Conservation (phyloP, 176 grass and related monocot species). For the Zoysia pacifica region DNA sequence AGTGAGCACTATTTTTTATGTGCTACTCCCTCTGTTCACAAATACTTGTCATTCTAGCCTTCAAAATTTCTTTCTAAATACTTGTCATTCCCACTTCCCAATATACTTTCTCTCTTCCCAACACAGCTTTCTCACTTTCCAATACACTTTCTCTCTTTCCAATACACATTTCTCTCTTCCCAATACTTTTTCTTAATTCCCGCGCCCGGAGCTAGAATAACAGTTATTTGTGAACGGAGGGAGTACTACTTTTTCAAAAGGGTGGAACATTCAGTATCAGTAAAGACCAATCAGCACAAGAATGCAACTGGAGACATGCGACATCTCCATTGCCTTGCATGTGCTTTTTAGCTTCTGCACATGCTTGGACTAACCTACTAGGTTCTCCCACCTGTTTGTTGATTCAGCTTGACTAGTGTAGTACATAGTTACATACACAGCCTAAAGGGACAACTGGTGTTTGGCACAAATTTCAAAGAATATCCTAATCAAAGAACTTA, state of each 20-base stretch:
- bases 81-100: too few species aligned
- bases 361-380: conserved; percentile 34
- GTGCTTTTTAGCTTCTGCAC: conserved; percentile 47
- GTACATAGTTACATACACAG: not conserved
- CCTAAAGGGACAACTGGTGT: not conserved
- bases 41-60: too few species aligned
- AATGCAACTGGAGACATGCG: not conserved
- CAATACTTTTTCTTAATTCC: too few species aligned
- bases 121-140: too few species aligned
- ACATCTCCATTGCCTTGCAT: conserved; percentile 31
- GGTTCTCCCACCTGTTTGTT: conserved; percentile 15
- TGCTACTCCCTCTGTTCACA: not conserved
- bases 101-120: too few species aligned
- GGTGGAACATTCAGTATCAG: conserved; percentile 3
- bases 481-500: conserved; percentile 15
- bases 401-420: conserved; percentile 24
- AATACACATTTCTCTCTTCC: too few species aligned
- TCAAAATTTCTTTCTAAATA: too few species aligned
- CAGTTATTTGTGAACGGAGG: too few species aligned
- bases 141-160: too few species aligned
- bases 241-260: not conserved
- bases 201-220: too few species aligned
- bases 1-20: not conserved
- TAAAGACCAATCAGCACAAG: conserved; percentile 24
- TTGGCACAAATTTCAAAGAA: conserved; percentile 12